A percentile compares a stretch with the other conserved stretches of the same genome.
Conservation (phyloP, 1,284 basidiomycete species). For the Puccinia novopanici region DNA sequence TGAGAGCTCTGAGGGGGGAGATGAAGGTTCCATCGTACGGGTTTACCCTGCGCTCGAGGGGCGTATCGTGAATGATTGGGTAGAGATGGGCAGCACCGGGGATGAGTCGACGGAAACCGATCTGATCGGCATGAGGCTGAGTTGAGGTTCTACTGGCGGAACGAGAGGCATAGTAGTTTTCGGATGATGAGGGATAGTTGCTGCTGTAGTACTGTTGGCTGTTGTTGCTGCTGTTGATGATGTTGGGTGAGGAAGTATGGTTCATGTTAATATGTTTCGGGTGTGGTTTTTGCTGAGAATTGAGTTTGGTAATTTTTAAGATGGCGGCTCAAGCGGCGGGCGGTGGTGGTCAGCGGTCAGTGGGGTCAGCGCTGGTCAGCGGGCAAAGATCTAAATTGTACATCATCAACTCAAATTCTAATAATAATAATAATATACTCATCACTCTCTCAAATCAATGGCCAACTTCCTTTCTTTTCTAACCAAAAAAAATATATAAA, state of each 20-base stretch:
- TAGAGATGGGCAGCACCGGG: constrained; percentile 18
- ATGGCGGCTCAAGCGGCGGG: no score
- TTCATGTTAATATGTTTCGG: background rate
- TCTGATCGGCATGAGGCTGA: constrained; percentile 14
- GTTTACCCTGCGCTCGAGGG: constrained; percentile 32
- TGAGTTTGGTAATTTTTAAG: no score
- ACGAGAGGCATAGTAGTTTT: constrained; percentile 47
- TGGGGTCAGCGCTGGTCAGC: no score
- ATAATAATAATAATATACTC: no score
- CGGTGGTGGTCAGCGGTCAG: no score
- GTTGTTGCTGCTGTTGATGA: background rate
- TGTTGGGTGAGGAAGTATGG: background rate
- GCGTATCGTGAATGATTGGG: constrained; percentile 29
- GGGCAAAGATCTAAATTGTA: no score
- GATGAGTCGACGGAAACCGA: constrained; percentile 34
- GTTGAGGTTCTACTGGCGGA: constrained; percentile 35
- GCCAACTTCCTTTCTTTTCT: no score
- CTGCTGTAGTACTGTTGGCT: background rate
- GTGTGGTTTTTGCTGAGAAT: no score
- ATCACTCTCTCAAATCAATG: no score
- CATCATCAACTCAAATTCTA: no score
- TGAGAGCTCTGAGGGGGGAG: constrained; percentile 78
- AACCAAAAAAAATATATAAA: no score
- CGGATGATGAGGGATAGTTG: background rate
- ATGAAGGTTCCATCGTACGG: constrained; percentile 40